Evolutionary conservation across 208 protist genomes (phyloP), one percentile per base, ranked within the genome.

Genomic region (Acanthamoeba lugdunensis): DNA sequence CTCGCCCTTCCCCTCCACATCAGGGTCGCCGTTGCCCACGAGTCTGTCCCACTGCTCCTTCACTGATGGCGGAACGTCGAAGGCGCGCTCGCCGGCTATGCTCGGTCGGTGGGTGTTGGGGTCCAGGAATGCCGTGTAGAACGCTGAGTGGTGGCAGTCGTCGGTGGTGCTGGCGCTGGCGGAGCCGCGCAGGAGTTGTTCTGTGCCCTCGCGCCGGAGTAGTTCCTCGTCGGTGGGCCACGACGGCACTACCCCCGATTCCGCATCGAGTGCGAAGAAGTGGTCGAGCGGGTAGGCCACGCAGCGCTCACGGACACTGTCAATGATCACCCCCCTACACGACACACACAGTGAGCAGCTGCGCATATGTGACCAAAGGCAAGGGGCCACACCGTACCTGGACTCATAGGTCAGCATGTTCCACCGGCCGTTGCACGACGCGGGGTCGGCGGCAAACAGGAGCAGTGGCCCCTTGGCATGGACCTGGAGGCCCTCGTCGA

Each of bases 151-250:
- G 37, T 1, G 37, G 37, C 58, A 7, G 21, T 9, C 58, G 6
- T 9, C 58, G 25, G 14, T 18, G 58, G 6, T 30, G 28, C 13
- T 23, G 18, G 30, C 6, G 16, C 1, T n/a, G 21, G 30, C 8
- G 16, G 33, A 13, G 37, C 7, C 33, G 8, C n/a, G 63, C 16
- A 11, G 63, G 30, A 23, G 7, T 13, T 11, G 33, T 0, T 56
- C 41, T 6, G 58, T 7, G 45, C 41, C 23, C 75, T 84, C 75
- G 11, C 5, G 75, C 4, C 75, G 3, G 28, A 90, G 21, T 9
- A 90, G 58, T 9, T 90, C 82, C 56, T 90, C 82, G 33, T 90
- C 82, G n/a, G 56, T 45, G 28, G 82, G 82, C 82, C 82, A 90
- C 14, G 14, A 9, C 13, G 50, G 82, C 23, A 8, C 37, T 13